Evolutionary conservation across 73 alveolate species (phyloP).

Genomic region (Paramecium primaurelia): DNA sequence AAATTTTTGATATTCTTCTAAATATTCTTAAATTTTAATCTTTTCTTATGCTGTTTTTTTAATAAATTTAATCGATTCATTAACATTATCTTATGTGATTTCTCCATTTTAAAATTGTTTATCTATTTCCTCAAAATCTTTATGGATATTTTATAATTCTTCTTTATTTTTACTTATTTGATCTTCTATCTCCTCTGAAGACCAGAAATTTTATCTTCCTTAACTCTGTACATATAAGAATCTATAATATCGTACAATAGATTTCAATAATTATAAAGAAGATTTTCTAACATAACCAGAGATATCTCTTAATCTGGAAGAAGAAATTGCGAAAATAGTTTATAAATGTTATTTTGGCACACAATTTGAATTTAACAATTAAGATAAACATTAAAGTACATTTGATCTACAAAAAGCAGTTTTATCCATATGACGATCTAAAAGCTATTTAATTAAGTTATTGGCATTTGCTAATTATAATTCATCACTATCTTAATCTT

Average conservation of each 20-base stretch:
- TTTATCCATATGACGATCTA: conserved; percentile 17
- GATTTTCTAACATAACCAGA: conserved; percentile 32
- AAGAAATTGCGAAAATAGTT: background rate
- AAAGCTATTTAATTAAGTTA: background rate
- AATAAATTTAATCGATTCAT: background rate
- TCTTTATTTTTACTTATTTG: background rate
- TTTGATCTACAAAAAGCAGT: background rate
- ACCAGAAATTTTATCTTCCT: background rate
- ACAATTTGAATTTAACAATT: background rate
- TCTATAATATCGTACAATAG: background rate
- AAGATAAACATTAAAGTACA: background rate
- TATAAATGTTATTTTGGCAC: background rate
- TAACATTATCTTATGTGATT: background rate
- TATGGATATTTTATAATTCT: background rate
- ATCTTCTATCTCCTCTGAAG: background rate
- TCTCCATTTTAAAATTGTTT: background rate
- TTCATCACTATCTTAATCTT: background rate
- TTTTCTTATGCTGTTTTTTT: background rate
- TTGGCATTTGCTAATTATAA: background rate
- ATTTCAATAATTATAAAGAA: background rate
- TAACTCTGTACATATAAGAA: background rate
- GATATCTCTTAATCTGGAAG: background rate
- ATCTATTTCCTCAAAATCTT: background rate
- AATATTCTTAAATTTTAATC: background rate
- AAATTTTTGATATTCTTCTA: background rate